Percentiles rank a stretch among this genome's conserved stretches.
Evolutionary conservation across 371 early-diverging fungal genomes (phyloP).

Genomic region (Circinella minor): DNA sequence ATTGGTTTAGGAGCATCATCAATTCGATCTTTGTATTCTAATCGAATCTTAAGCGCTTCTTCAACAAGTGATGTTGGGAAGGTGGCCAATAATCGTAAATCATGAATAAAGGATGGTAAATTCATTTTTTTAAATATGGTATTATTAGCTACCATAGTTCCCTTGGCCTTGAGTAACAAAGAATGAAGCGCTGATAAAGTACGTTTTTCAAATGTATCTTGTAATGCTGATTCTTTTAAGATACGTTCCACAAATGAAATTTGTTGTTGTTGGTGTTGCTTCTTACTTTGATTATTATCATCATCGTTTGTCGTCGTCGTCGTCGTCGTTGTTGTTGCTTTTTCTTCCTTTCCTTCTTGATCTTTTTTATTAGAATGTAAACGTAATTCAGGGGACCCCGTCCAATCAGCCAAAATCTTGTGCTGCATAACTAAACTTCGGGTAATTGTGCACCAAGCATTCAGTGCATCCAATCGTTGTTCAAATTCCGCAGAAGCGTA

Average conservation of each 20-base stretch:
- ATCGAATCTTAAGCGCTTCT: conserved; percentile 76
- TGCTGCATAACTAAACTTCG: conserved; percentile 74
- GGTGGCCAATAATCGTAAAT: conserved; percentile 70
- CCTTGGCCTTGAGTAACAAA: conserved; percentile 63
- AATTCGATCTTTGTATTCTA: conserved; percentile 72
- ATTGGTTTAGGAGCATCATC: conserved; percentile 71
- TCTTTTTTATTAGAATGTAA: conserved; percentile 36
- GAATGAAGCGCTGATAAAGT: conserved; percentile 64
- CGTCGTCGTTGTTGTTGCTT: no score
- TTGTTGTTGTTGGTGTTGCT: conserved; percentile 23
- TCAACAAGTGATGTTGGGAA: conserved; percentile 81
- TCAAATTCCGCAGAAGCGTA: conserved; percentile 75
- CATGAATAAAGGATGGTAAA: conserved; percentile 67
- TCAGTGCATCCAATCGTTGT: conserved; percentile 72
- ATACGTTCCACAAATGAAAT: conserved; percentile 86
- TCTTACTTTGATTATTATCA: conserved; percentile 8
- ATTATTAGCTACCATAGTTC: conserved; percentile 70
- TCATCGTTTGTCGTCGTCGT: conserved; percentile 1
- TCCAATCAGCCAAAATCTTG: conserved; percentile 82
- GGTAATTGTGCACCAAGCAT: conserved; percentile 80
- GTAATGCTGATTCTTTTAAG: conserved; percentile 80
- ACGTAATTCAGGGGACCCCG: conserved; percentile 74
- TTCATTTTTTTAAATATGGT: conserved; percentile 66
- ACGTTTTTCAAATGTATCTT: conserved; percentile 79
- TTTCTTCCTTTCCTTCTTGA: neutral